A percentile compares a stretch with the other conserved stretches of the same genome.
Evolutionary conservation across 2,329 filamentous ascomycete species (phyloP).

Genomic region (Ophiocordyceps camponoti-saundersi): DNA sequence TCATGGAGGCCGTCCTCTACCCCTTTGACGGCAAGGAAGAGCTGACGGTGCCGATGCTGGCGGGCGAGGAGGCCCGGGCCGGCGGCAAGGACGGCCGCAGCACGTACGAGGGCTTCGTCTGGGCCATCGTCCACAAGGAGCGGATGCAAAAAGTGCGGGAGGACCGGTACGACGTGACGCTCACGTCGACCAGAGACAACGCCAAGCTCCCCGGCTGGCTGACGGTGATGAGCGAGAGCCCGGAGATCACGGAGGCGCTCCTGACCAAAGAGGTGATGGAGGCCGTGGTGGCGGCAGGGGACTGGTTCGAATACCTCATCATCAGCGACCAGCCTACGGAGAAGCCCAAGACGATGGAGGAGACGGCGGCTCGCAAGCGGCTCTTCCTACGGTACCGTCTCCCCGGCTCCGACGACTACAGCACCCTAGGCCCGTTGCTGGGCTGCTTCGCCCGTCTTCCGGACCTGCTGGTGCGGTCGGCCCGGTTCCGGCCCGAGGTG

Average conservation of each 20-base stretch:
- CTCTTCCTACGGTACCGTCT: conserved; percentile 63
- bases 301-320: conserved; percentile 68
- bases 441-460: conserved; percentile 69
- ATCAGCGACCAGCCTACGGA: conserved; percentile 79
- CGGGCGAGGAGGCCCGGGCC: conserved; percentile 35
- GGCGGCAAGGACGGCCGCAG: conserved; percentile 43
- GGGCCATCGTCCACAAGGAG: conserved; percentile 89
- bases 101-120: conserved; percentile 80
- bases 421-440: conserved; percentile 56
- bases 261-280: conserved; percentile 77
- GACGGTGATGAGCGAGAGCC: conserved; percentile 92
- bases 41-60: conserved; percentile 50
- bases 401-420: conserved; percentile 45
- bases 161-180: conserved; percentile 83
- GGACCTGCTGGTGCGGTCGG: conserved; percentile 58
- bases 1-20: conserved; percentile 62
- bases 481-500: conserved; percentile 82
- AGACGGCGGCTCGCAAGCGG: conserved; percentile 73
- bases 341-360: conserved; percentile 70
- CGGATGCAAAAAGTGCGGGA: conserved; percentile 79
- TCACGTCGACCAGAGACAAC: conserved; percentile 87
- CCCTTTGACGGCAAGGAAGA: conserved; percentile 86
- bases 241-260: conserved; percentile 77
- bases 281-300: conserved; percentile 62
- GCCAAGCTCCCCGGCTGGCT: conserved; percentile 77